A percentile compares a stretch with the other conserved stretches of the same genome.
Conservation (phyloP, 306 rosid species). For the Pterocarpus macrocarpus region DNA sequence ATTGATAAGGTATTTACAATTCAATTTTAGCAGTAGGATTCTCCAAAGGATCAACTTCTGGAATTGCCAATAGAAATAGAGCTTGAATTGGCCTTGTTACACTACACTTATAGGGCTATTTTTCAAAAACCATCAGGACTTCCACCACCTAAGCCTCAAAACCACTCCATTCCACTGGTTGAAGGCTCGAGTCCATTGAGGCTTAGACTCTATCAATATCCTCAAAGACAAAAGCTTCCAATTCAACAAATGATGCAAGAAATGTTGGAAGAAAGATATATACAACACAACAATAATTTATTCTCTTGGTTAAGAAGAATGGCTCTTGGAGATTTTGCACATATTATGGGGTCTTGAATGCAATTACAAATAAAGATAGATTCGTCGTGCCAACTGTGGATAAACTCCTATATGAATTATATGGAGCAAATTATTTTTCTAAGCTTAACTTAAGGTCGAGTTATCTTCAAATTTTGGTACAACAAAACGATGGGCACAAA, state of each 20-base stretch:
- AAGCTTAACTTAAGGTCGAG: too few species aligned
- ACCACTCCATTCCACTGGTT: background rate
- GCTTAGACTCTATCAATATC: background rate
- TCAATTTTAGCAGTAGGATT: too few species aligned
- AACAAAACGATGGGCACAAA: background rate
- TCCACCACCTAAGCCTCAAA: background rate
- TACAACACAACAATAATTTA: background rate
- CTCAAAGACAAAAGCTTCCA: background rate
- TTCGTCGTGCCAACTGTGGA: background rate
- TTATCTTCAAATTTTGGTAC: background rate
- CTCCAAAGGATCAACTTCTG: background rate
- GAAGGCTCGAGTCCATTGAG: background rate
- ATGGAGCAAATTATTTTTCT: background rate
- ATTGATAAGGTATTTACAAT: background rate
- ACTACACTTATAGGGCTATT: too few species aligned
- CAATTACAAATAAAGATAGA: background rate
- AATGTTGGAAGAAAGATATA: background rate
- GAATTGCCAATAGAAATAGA: background rate
- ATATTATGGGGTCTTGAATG: background rate
- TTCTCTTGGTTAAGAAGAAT: background rate
- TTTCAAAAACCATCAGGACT: background rate
- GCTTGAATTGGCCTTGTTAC: background rate
- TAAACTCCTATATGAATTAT: background rate
- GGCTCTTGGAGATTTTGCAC: background rate
- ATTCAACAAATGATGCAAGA: too few species aligned